Percentiles rank a stretch among this genome's conserved stretches.
Conservation (phyloP, 1,284 basidiomycete species). For the Puccinia sorghi region DNA sequence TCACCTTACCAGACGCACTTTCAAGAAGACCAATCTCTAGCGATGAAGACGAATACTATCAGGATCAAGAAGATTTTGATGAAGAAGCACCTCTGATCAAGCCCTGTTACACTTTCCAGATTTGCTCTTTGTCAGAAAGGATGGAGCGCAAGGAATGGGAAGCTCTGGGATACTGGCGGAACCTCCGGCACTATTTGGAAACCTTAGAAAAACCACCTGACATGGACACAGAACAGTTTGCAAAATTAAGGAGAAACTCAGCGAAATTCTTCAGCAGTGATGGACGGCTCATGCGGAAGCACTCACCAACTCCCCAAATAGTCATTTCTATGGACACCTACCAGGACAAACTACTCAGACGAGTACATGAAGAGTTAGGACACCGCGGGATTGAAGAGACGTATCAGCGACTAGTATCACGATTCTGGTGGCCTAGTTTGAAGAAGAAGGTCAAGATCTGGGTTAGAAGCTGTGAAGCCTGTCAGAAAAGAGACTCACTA, state of each 20-base stretch:
- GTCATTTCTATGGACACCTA: not conserved
- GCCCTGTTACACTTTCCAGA: not conserved
- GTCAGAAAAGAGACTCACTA: not conserved
- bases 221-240: not conserved
- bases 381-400: slow-evolving; percentile 3
- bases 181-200: not conserved
- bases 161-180: not conserved
- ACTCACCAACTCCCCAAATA: not conserved
- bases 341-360: not conserved
- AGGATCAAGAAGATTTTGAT: slow-evolving; percentile 17
- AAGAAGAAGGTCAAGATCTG: slow-evolving; percentile 10
- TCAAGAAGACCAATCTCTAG: not conserved
- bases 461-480: slow-evolving; percentile 6
- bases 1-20: not conserved
- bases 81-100: slow-evolving; percentile 3
- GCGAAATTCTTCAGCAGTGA: not conserved
- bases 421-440: slow-evolving; percentile 32
- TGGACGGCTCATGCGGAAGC: not conserved
- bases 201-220: not conserved
- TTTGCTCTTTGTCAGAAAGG: not conserved
- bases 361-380: not conserved
- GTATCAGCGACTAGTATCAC: not conserved
- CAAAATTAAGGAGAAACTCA: not conserved
- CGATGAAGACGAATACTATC: not conserved
- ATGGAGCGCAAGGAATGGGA: not conserved